These are phyloP conservation scores for Eucalyptus pauciflora DNA, from an alignment of 345 rosid genomes.

Conservation along the genomic window DNA sequence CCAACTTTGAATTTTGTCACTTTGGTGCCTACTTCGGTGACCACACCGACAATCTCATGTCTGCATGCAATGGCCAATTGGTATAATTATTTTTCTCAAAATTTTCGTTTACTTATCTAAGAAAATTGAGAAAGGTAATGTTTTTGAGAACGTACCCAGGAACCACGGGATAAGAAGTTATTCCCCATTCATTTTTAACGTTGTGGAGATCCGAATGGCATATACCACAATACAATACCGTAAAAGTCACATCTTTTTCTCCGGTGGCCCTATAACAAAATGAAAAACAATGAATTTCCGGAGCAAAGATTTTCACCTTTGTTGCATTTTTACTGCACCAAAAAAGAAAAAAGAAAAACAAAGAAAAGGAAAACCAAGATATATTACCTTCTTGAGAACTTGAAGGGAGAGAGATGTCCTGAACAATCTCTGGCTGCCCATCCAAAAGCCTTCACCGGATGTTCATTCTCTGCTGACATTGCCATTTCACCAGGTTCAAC, in stretches of 20 bases:
- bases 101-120: not conserved
- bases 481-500: not conserved
- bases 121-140: not conserved
- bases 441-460: constrained; percentile 15
- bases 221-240: constrained; percentile 25
- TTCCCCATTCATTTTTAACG: constrained; percentile 19
- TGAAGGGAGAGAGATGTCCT: constrained; percentile 28
- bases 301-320: not conserved
- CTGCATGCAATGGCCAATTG: not conserved
- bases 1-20: constrained; percentile 26
- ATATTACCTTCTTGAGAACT: constrained; percentile 17
- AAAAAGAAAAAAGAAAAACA: not conserved
- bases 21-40: constrained; percentile 20
- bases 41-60: constrained; percentile 31
- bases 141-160: constrained; percentile 13
- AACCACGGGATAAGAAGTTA: constrained; percentile 10
- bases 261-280: constrained; percentile 8
- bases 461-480: constrained; percentile 3
- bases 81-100: not conserved
- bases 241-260: constrained; percentile 16
- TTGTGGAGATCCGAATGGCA: constrained; percentile 24
- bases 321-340: not conserved
- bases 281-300: not conserved
- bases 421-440: constrained; percentile 24
- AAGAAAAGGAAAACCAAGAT: not conserved